phyloP scores from a whole-genome alignment of 73 alveolate species.

The Tetrahymena thermophila region DNA sequence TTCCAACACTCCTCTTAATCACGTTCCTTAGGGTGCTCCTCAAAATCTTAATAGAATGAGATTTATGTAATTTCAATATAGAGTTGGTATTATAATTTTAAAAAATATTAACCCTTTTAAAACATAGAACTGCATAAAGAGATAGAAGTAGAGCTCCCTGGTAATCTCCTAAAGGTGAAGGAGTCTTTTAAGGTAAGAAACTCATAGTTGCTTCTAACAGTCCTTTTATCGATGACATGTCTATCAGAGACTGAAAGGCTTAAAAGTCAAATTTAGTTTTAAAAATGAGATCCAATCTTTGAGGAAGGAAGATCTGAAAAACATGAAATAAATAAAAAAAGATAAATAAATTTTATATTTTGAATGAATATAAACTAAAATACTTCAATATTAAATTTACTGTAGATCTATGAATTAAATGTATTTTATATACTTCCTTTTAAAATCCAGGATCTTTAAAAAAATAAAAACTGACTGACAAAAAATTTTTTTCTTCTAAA shows the following conservation, averaged over 20 bases:
- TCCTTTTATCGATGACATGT: conserved; percentile 30
- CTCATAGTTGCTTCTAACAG: conserved; percentile 6
- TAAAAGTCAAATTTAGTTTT: not conserved
- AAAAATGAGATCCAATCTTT: not conserved
- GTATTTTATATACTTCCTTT: not conserved
- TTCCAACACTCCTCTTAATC: conserved; percentile 19
- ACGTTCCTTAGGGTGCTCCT: conserved; percentile 35
- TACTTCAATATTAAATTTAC: not conserved
- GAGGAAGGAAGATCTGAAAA: not conserved
- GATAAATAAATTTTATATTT: not conserved
- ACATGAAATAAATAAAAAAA: not conserved
- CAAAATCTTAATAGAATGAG: conserved; percentile 27
- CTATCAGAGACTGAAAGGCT: conserved; percentile 21
- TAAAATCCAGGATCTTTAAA: not conserved
- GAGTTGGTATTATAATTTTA: not conserved
- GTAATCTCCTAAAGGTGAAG: conserved; percentile 8
- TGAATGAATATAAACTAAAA: too few relatives aligned
- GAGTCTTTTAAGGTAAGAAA: conserved; percentile 30
- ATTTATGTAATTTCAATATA: conserved; percentile 6
- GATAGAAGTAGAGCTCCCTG: conserved; percentile 35
- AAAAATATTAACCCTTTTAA: not conserved
- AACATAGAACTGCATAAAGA: not conserved
- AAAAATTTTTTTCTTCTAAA: too few relatives aligned
- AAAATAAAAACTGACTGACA: not conserved
- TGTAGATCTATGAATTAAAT: not conserved